Base-by-base conservation (phyloP, 352 stramenopile genomes). In the Pythium folliculosum region DNA sequence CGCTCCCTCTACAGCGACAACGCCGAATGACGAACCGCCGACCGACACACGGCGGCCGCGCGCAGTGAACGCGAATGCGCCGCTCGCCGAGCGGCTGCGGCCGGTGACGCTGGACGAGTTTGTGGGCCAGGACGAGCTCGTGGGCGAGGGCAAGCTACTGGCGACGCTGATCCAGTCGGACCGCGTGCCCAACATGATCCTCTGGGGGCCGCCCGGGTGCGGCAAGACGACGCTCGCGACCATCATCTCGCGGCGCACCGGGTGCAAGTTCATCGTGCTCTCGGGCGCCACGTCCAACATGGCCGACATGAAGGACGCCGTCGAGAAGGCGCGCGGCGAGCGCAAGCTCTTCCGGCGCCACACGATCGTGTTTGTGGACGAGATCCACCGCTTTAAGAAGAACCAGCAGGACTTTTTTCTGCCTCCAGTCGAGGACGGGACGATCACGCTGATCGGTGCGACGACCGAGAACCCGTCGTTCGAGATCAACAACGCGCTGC, bases 401-500 rank as follows among this genome's bases (percentile, higher is more conserved):
- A 90, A 88, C 60, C 84, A 94, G 40, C 89, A 96, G 73, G 87
- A 95, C 69, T 89, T 94, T 49, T 92, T 96, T 49, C 73, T 96
- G n/a, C 86, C 86, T 14, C 69, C 72, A 1, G 83, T 96, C 13
- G 88, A 96, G 69, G 84, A 91, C 32, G 89, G 89, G 2, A 92
- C 80, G 10, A 90, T 96, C 67, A 94, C 88, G 25, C 56, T 96
- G 25, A 92, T 96, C 65, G 89, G 89, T n/a, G 89, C 89, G 25
- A 96, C 89, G 37, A 96, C 89, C 0, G 89, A 96, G 63, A 96
- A 96, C 60, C 88, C 89, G 23, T 96, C 86, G 56, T 96, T 96
- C 49, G 85, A 93, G 63, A 83, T 96, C 63, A 96, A 94, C 73
- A 91, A 91, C 57, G 88, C 86, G 14, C 60, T 96, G 37, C 69